phyloP scores from a whole-genome alignment of 345 rosid genomes.

The Eutrema japonicum region DNA sequence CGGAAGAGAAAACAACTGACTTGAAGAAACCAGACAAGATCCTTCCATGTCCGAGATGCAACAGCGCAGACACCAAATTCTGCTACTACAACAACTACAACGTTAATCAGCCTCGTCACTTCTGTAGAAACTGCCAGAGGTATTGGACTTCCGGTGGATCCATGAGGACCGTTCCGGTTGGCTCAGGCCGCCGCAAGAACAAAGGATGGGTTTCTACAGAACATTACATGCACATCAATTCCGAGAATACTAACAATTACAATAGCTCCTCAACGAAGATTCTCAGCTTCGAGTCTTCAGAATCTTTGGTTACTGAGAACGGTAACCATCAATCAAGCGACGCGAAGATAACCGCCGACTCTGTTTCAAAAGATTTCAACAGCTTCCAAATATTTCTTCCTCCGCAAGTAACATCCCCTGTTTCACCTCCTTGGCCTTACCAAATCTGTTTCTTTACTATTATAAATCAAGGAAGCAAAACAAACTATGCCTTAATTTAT shows the following conservation, averaged over 20 bases:
- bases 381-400: slow-evolving; percentile 43
- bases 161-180: slow-evolving; percentile 80
- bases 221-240: slow-evolving; percentile 28
- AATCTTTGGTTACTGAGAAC: slow-evolving; percentile 34
- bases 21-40: slow-evolving; percentile 71
- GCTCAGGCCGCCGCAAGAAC: slow-evolving; percentile 86
- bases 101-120: slow-evolving; percentile 84
- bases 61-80: slow-evolving; percentile 73
- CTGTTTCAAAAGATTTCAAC: slow-evolving; percentile 25
- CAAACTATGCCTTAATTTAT: too few species aligned
- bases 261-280: slow-evolving; percentile 52
- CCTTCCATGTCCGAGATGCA: slow-evolving; percentile 83
- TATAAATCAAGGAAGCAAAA: too few species aligned
- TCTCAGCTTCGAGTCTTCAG: slow-evolving; percentile 58
- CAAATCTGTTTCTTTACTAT: not conserved
- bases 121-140: slow-evolving; percentile 83
- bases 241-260: slow-evolving; percentile 30
- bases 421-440: slow-evolving; percentile 49
- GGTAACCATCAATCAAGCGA: slow-evolving; percentile 17
- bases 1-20: slow-evolving; percentile 45
- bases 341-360: not conserved
- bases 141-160: slow-evolving; percentile 94
- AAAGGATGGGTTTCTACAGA: slow-evolving; percentile 55
- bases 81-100: slow-evolving; percentile 89
- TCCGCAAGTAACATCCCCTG: slow-evolving; percentile 36